Conservation (phyloP, 2,329 filamentous ascomycete genomes). For the Colletotrichum horii region DNA sequence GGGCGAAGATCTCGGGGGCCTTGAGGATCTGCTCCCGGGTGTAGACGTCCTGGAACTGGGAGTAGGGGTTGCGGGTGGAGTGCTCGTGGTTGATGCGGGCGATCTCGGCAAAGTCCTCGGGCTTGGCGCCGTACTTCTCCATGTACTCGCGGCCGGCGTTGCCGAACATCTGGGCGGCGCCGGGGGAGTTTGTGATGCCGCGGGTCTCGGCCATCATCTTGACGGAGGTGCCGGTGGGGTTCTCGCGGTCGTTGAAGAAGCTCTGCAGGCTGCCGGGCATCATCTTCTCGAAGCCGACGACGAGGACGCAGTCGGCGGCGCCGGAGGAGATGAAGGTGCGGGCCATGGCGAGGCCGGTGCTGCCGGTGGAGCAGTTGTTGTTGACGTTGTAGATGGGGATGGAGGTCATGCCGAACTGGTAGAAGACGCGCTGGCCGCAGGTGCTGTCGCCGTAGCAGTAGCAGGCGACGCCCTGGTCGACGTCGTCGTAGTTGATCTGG, state of each 20-base stretch:
- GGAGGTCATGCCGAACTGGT: constrained; percentile 96
- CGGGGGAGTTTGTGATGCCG: constrained; percentile 81
- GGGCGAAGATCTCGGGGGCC: constrained; percentile 79
- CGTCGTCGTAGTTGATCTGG: constrained; percentile 94
- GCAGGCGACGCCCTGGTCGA: constrained; percentile 94
- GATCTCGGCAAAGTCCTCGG: constrained; percentile 93
- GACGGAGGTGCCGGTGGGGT: constrained; percentile 74
- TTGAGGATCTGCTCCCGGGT: constrained; percentile 81
- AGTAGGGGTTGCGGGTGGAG: constrained; percentile 92
- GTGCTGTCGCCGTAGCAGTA: constrained; percentile 98
- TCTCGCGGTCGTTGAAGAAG: constrained; percentile 85
- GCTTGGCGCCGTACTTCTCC: constrained; percentile 87
- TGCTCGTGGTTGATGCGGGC: constrained; percentile 92
- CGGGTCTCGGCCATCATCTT: constrained; percentile 85
- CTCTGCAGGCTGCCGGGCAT: constrained; percentile 84
- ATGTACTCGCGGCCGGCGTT: constrained; percentile 95
- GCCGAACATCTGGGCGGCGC: constrained; percentile 92
- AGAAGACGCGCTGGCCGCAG: constrained; percentile 95
- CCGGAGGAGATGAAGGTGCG: constrained; percentile 80
- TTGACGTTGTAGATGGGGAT: constrained; percentile 98
- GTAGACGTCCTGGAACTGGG: constrained; percentile 96
- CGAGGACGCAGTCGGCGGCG: constrained; percentile 84
- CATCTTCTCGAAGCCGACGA: constrained; percentile 99
- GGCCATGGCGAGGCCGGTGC: constrained; percentile 85
- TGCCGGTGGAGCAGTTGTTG: constrained; percentile 98